Percentiles rank a stretch among this genome's conserved stretches.
Conservation (phyloP, 75 land plant species). For the Pinus tabuliformis region DNA sequence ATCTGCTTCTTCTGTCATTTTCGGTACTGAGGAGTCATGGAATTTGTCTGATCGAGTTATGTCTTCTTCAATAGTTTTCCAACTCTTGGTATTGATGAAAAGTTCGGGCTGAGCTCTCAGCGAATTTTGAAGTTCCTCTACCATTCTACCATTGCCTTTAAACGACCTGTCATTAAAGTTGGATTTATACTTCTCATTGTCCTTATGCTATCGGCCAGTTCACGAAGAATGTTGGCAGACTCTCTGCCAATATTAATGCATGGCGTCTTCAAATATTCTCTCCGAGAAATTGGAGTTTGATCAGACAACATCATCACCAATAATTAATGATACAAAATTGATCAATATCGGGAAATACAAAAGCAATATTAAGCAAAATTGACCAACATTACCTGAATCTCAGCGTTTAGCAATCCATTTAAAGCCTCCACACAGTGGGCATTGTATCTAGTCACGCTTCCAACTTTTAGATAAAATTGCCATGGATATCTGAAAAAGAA, state of each 20-base stretch:
- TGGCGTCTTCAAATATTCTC: background rate
- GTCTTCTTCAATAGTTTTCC: too few relatives aligned
- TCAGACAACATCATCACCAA: too few relatives aligned
- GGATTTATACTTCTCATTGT: background rate
- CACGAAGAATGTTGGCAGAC: background rate
- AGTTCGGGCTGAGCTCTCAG: background rate
- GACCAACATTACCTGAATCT: background rate
- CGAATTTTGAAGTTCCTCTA: background rate
- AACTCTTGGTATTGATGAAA: too few relatives aligned
- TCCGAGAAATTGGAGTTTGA: background rate
- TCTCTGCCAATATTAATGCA: background rate
- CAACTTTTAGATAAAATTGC: too few relatives aligned
- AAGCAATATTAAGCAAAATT: too few relatives aligned
- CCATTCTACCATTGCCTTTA: background rate
- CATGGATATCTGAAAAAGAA: too few relatives aligned
- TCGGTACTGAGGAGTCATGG: background rate
- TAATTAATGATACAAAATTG: background rate
- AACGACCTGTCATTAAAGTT: too few relatives aligned
- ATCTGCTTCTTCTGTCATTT: too few relatives aligned
- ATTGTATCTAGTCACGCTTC: too few relatives aligned
- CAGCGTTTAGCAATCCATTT: slow-evolving; percentile 16
- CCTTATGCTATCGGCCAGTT: background rate
- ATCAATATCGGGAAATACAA: background rate
- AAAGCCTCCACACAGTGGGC: too few relatives aligned
- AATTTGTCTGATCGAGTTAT: background rate